Evolutionary conservation across 73 alveolate genomes (phyloP).

Genomic region (Symbiodinium natans): DNA sequence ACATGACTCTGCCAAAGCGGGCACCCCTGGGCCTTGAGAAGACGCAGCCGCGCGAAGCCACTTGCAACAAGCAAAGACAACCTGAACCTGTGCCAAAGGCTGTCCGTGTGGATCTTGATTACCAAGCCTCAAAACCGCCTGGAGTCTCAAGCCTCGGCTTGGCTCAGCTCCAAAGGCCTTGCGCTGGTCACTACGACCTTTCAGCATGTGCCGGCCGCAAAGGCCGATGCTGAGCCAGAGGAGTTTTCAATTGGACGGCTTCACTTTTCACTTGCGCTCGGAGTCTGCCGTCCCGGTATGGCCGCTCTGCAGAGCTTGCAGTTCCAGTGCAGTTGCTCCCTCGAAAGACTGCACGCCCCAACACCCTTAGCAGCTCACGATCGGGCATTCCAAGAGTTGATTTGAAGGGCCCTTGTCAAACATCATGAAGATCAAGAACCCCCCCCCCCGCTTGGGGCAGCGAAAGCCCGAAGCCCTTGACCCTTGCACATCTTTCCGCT

Average conservation of each 20-base stretch:
- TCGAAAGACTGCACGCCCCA: background rate
- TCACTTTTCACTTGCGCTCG: no score
- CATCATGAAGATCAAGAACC: no score
- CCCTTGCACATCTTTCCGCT: background rate
- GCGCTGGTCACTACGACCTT: slow-evolving; percentile 56
- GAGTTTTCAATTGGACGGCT: background rate
- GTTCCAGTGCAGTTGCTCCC: no score
- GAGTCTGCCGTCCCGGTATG: background rate
- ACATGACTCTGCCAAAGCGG: no score
- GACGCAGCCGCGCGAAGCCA: background rate
- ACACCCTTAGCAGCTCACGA: background rate
- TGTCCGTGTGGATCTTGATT: background rate
- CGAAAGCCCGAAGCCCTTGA: background rate
- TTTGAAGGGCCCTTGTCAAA: no score
- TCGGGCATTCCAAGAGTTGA: no score
- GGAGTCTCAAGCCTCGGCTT: no score
- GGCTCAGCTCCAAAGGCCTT: slow-evolving; percentile 21
- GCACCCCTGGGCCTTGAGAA: no score
- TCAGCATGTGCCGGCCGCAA: slow-evolving; percentile 62
- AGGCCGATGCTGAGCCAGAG: background rate
- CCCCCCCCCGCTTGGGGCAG: no score
- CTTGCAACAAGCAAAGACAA: background rate
- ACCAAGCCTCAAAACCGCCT: background rate
- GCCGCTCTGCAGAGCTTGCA: background rate
- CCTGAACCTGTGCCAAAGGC: background rate